Evolutionary conservation across 306 rosid species (phyloP), one percentile per base, ranked within the genome.

Genomic region (Clitoria ternatea): DNA sequence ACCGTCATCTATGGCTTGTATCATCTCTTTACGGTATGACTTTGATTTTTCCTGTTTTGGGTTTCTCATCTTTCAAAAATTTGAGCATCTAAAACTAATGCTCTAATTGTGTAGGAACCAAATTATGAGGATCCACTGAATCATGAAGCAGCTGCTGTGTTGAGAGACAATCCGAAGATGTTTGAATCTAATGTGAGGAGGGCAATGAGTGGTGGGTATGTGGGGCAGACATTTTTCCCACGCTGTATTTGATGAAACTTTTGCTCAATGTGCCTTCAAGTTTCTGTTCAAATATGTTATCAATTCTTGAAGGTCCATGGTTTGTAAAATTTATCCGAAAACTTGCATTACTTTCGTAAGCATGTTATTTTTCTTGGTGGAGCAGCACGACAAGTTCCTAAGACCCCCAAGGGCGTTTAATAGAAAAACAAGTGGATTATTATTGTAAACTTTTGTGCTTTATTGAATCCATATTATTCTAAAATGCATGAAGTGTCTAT

Each of bases 171-270:
- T 69, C 96, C 96, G 1, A 85, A 78, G 74, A 42, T 88, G 73
- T 92, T 92, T 20, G 93, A 90, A 74, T 76, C 90, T n/a, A 88
- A 92, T 61, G 97, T 90, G 70, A 85, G 87, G 82, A 85, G 88
- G 87, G 98, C 97, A 40, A 93, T 88, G 97, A 78, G 91, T 20
- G 98, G 98, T 27, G 98, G 98, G n/a, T 86, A 88, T 53, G 96
- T 90, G 77, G 97, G 98, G 60, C 86, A 82, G 63, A 81, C 92
- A 80, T 81, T 72, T 73, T 93, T 93, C 83, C 69, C 91, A 0
- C 92, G 96, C 50, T 90, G 92, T 85, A 50, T 86, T 70, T 92
- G n/a, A n/a, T n/a, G n/a, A 87, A 83, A 81, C 47, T 77, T 45
- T 65, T 67, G 72, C 61, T 40, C 35, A 24, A 43, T 37, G 17